Conservation (phyloP, 179 eudicot genomes). For the Monotropa hypopitys region DNA sequence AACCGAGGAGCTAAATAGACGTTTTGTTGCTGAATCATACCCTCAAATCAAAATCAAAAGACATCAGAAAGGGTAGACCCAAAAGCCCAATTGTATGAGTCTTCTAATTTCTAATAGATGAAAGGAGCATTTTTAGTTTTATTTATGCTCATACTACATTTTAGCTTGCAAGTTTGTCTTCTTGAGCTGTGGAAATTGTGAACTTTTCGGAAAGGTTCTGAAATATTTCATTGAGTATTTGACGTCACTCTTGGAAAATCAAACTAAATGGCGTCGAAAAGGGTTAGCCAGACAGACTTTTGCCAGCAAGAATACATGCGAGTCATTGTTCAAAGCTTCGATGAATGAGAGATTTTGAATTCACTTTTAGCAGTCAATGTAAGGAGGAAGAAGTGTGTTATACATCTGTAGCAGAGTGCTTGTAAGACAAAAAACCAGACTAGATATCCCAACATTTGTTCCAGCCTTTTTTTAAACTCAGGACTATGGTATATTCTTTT, state of each 20-base stretch:
- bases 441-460: not conserved
- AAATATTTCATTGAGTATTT: not conserved
- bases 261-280: not conserved
- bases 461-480: not conserved
- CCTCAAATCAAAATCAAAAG: no score
- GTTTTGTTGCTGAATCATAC: no score
- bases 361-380: conserved; percentile 2
- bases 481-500: not conserved
- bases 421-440: not conserved
- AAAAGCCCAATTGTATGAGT: not conserved
- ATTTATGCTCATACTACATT: not conserved
- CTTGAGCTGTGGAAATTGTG: not conserved
- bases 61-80: no score
- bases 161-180: not conserved
- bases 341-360: not conserved
- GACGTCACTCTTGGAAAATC: not conserved
- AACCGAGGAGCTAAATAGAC: no score
- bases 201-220: not conserved
- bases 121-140: not conserved
- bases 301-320: not conserved
- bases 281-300: not conserved
- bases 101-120: not conserved
- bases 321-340: not conserved
- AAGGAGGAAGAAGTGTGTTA: not conserved
- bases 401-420: not conserved